phyloP scores from a whole-genome alignment of 345 rosid genomes.

The Arabis alpina region DNA sequence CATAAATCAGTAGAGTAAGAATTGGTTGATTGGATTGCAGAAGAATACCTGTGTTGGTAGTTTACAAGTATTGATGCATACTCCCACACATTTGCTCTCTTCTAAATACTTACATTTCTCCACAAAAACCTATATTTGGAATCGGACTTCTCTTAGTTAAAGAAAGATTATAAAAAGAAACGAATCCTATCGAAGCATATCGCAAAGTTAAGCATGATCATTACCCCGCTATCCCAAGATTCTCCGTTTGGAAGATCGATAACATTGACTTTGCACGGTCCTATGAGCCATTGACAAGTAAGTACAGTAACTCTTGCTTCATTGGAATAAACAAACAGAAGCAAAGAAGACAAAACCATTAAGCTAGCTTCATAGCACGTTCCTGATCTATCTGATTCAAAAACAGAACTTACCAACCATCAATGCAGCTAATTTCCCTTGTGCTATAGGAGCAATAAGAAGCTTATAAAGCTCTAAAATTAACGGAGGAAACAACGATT shows the following conservation, averaged over 20 bases:
- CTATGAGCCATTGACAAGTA: constrained; percentile 99
- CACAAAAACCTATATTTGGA: constrained; percentile 71
- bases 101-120: constrained; percentile 91
- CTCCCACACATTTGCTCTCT: constrained; percentile 90
- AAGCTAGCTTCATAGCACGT: background rate
- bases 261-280: constrained; percentile 64
- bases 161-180: background rate
- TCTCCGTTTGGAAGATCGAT: constrained; percentile 84
- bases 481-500: constrained; percentile 77
- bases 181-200: constrained; percentile 11
- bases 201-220: constrained; percentile 5
- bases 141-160: constrained; percentile 23
- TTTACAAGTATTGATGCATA: constrained; percentile 88
- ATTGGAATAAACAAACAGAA: constrained; percentile 2
- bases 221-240: constrained; percentile 77
- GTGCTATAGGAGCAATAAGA: constrained; percentile 71
- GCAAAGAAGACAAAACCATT: background rate
- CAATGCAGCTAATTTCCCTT: constrained; percentile 73
- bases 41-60: constrained; percentile 90
- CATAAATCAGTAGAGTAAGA: no score
- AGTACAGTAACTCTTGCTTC: constrained; percentile 83
- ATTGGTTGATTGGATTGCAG: no score
- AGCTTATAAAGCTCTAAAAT: constrained; percentile 66
- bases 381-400: constrained; percentile 4
- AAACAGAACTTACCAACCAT: constrained; percentile 81